Evolutionary conservation across 2,329 filamentous ascomycete genomes (phyloP).

Genomic region (Ophiocordyceps sinensis): DNA sequence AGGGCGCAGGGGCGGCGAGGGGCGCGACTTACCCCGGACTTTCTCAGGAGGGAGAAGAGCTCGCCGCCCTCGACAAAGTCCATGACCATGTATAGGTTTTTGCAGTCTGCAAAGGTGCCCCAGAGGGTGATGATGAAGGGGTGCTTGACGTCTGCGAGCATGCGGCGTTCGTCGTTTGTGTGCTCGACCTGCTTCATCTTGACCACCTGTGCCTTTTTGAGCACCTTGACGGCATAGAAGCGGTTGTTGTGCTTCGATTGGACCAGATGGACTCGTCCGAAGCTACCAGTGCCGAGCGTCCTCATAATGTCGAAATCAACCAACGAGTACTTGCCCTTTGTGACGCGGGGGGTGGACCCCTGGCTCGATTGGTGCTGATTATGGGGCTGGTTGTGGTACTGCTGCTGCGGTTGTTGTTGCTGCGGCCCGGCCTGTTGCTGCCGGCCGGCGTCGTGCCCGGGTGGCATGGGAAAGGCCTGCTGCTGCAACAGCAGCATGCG

Average conservation of each 20-base stretch:
- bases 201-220: conserved; percentile 97
- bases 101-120: conserved; percentile 94
- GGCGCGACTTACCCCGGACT: conserved; percentile 58
- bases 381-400: conserved; percentile 13
- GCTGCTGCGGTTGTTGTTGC: conserved; percentile 11
- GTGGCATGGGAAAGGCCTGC: conserved; percentile 13
- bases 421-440: conserved; percentile 7
- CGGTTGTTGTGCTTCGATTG: conserved; percentile 97
- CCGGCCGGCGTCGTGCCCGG: conserved; percentile 4
- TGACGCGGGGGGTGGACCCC: conserved; percentile 42
- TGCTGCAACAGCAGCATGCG: conserved; percentile 23
- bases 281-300: conserved; percentile 91
- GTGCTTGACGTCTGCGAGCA: conserved; percentile 95
- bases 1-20: background rate
- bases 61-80: conserved; percentile 98
- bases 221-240: conserved; percentile 95
- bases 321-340: conserved; percentile 95
- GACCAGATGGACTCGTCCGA: conserved; percentile 89
- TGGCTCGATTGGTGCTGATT: conserved; percentile 19
- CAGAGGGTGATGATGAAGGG: conserved; percentile 95
- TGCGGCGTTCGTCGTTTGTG: conserved; percentile 92
- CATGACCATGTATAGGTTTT: conserved; percentile 99
- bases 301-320: conserved; percentile 79
- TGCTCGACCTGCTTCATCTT: conserved; percentile 99
- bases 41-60: conserved; percentile 85